Conservation (phyloP, 2,329 filamentous ascomycete genomes). For the Botryosphaeria agaves region DNA sequence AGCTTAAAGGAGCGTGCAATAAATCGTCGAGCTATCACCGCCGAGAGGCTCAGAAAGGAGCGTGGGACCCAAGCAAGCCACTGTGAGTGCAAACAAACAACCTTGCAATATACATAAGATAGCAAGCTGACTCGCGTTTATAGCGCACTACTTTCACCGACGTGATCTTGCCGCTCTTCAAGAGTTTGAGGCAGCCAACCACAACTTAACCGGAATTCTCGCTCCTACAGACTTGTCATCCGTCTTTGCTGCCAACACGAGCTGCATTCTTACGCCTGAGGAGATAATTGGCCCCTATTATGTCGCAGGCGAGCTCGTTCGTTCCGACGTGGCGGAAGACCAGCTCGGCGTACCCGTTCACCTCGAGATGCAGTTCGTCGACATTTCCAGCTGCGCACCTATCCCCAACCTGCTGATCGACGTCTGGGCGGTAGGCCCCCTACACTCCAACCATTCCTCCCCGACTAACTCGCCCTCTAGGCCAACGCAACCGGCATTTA, state of each 20-base stretch:
- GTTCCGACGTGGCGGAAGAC: slow-evolving; percentile 23
- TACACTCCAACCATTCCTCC: no score
- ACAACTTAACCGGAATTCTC: slow-evolving; percentile 11
- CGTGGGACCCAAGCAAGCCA: slow-evolving; percentile 9
- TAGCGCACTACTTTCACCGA: slow-evolving; percentile 10
- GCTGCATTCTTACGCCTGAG: slow-evolving; percentile 13
- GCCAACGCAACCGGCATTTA: slow-evolving; percentile 30
- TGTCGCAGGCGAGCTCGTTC: slow-evolving; percentile 21
- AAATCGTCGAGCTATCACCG: slow-evolving; percentile 8
- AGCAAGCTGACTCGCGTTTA: background rate
- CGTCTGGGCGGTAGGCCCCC: no score
- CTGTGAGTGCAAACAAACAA: slow-evolving; percentile 1
- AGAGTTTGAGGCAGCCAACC: slow-evolving; percentile 13
- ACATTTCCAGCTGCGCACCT: slow-evolving; percentile 24
- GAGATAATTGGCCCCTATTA: slow-evolving; percentile 14
- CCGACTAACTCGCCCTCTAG: no score
- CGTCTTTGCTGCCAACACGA: slow-evolving; percentile 8
- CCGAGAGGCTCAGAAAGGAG: slow-evolving; percentile 10
- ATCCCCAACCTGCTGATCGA: slow-evolving; percentile 24
- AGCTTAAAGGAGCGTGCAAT: slow-evolving; percentile 8
- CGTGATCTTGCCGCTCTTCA: slow-evolving; percentile 14
- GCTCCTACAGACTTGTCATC: slow-evolving; percentile 4
- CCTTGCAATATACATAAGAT: background rate
- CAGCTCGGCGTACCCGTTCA: slow-evolving; percentile 23
- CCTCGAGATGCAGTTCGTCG: slow-evolving; percentile 27